Base-by-base conservation (phyloP, 2,329 filamentous ascomycete species). In the Trichoderma hamatum region DNA sequence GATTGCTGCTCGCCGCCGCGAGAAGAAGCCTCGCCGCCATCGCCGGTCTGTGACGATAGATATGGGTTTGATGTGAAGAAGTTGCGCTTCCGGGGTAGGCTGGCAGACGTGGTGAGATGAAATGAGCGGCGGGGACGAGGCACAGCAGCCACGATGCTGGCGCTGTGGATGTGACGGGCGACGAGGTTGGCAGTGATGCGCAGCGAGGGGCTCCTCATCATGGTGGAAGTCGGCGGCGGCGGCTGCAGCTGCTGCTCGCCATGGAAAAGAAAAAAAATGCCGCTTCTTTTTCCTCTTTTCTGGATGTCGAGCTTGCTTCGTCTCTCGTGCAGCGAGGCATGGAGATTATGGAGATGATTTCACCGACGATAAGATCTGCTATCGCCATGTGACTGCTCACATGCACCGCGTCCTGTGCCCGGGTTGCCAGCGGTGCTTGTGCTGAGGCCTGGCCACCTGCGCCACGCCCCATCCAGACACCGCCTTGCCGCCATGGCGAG, bases 31-130 rank as follows among this genome's bases (percentile, higher is more conserved):
- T 69, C 69, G 71, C 71, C 55, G 67, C 73, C 69, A 30, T 43
- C 28, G 19, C 63, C 6, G 10, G 63, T 5, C 30, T 67, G 63
- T 55, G 83, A 83, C 14, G 83, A 83, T 11, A 89, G 79, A 70
- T 84, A 82, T 2, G 86, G 82, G 73, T 88, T 90, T 28, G 89
- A 90, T 14, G 89, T 90, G 78, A 90, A 92, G 78, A 91, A 91
- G 74, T 80, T 82, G 70, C 86, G 86, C 72, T 85, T 87, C 69
- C 85, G 84, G 13, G 87, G 85, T n/a, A 83, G 73, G 60, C 76
- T 75, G 10, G 79, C 75, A 1, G 82, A 68, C 2, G 82, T 76
- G 51, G 82, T 84, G 70, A 84, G 78, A 77, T 86, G 85, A 71
- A 88, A 84, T 68, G 75, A 75, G 32, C 81, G 79, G 34, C 74